phyloP scores from a whole-genome alignment of 2,329 filamentous ascomycete species.

The Cordyceps cicadae region DNA sequence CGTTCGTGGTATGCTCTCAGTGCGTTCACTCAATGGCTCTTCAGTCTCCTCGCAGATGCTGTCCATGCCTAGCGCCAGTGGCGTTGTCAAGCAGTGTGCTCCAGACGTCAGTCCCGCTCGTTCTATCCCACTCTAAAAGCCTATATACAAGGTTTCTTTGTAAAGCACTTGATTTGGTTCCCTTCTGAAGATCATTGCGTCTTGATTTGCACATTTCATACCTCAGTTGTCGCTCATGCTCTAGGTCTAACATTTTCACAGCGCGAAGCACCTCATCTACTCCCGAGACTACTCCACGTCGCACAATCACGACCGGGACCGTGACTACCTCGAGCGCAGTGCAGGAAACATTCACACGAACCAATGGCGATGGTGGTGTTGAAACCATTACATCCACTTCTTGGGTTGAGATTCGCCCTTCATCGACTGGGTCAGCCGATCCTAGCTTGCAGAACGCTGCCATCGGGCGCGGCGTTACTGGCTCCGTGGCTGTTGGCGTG shows the following conservation, averaged over 20 bases:
- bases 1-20: no score
- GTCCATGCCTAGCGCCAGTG: no score
- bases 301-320: conserved; percentile 27
- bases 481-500: conserved; percentile 8
- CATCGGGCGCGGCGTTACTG: not conserved
- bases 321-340: conserved; percentile 29
- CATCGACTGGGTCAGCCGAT: conserved; percentile 20
- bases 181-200: no score
- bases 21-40: no score
- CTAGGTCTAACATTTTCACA: not conserved
- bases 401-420: conserved; percentile 36
- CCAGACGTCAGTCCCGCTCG: no score
- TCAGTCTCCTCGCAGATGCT: no score
- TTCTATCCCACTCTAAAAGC: no score
- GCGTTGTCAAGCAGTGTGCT: no score
- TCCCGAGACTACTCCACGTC: conserved; percentile 17
- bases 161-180: no score
- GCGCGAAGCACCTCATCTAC: conserved; percentile 3
- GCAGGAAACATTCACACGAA: conserved; percentile 36
- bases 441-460: conserved; percentile 32
- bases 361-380: conserved; percentile 35
- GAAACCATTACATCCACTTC: conserved; percentile 42
- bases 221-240: not conserved
- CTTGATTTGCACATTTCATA: no score
- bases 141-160: no score